Conservation (phyloP, 129 eudicot species). For the Rutidosis leptorrhynchoides region DNA sequence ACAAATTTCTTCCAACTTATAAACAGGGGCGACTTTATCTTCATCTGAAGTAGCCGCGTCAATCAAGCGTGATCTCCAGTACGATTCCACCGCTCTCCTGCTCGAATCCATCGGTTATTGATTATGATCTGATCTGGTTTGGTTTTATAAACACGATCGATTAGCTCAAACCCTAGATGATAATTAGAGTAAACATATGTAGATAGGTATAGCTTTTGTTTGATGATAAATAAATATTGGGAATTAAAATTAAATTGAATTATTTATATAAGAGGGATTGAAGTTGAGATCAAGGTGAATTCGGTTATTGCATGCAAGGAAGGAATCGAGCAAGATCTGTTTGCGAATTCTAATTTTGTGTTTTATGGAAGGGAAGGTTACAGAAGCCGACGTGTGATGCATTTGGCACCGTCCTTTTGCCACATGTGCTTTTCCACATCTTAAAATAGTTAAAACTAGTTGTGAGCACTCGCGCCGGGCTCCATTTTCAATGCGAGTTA, state of each 20-base stretch:
- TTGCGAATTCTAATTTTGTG: neutral
- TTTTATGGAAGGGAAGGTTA: neutral
- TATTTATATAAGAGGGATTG: too few species aligned
- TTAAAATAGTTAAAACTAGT: too few species aligned
- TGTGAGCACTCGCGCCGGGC: too few species aligned
- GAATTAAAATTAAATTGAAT: too few species aligned
- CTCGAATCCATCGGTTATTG: constrained; percentile 64
- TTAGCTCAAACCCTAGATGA: neutral
- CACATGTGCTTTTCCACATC: neutral
- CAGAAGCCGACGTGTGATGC: neutral
- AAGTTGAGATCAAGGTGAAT: neutral
- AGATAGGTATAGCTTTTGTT: neutral
- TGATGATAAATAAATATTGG: neutral
- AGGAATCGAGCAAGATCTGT: neutral
- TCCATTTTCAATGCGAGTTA: too few species aligned
- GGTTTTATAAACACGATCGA: neutral
- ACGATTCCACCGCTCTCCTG: constrained; percentile 99
- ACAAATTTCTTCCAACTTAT: constrained; percentile 87
- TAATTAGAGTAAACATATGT: too few species aligned
- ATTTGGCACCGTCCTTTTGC: neutral
- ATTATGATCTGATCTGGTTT: neutral
- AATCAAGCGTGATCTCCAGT: constrained; percentile 88
- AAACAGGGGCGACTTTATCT: constrained; percentile 92
- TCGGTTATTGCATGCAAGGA: neutral
- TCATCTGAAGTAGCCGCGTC: constrained; percentile 89